A percentile compares a stretch with the other conserved stretches of the same genome.
Evolutionary conservation across 2,329 filamentous ascomycete species (phyloP).

Genomic region (Ophiostoma ulmi): DNA sequence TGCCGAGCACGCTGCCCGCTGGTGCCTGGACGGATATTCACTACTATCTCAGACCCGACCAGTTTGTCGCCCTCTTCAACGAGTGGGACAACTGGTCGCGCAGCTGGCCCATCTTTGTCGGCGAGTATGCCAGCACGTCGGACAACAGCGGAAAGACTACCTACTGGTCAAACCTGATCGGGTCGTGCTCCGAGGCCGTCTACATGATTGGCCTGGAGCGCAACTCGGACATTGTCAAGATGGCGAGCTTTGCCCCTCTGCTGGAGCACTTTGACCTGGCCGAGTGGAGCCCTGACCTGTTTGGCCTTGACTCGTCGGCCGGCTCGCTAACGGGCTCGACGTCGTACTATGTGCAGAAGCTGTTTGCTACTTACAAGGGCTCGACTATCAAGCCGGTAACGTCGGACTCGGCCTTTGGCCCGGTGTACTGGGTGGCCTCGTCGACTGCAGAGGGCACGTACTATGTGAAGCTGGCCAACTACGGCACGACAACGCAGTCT

Average conservation of each 20-base stretch:
- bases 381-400: constrained; percentile 1
- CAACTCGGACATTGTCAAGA: constrained; percentile 12
- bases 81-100: constrained; percentile 8
- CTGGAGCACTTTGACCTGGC: constrained; percentile 11
- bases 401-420: constrained; percentile 2
- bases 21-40: background rate
- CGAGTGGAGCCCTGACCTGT: constrained; percentile 1
- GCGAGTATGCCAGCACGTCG: background rate
- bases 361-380: background rate
- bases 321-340: background rate
- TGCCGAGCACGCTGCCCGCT: background rate
- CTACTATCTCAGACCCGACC: background rate
- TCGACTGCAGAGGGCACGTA: background rate
- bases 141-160: background rate
- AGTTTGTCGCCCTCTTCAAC: background rate
- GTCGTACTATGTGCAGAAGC: constrained; percentile 3
- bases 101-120: constrained; percentile 8
- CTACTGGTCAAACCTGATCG: constrained; percentile 3
- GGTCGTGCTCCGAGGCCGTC: constrained; percentile 9
- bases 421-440: background rate
- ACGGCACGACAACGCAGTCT: constrained; percentile 5
- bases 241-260: constrained; percentile 3
- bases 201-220: constrained; percentile 10
- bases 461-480: constrained; percentile 5
- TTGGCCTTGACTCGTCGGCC: constrained; percentile 9